Evolutionary conservation across 257 asterid species (phyloP).

Genomic region (Lavandula angustifolia): DNA sequence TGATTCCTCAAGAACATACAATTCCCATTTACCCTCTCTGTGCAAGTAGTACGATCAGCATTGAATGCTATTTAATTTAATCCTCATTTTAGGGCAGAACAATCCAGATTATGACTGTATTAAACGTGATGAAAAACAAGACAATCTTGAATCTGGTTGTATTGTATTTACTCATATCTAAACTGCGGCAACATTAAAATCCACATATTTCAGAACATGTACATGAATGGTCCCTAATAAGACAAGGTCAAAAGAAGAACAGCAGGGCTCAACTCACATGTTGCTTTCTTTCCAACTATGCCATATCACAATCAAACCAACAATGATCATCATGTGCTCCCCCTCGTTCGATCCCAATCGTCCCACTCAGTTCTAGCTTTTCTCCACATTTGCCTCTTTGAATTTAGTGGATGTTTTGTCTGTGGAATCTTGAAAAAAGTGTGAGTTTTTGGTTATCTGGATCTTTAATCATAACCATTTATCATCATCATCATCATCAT

Average conservation of each 20-base stretch:
- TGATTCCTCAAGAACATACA: background rate
- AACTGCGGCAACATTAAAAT: slow-evolving; percentile 23
- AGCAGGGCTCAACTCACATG: slow-evolving; percentile 32
- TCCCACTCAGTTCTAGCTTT: background rate
- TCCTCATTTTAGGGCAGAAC: slow-evolving; percentile 13
- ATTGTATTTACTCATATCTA: background rate
- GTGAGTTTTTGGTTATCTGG: too few species aligned
- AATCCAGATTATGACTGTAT: background rate
- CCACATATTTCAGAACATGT: slow-evolving; percentile 4
- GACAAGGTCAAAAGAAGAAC: slow-evolving; percentile 31
- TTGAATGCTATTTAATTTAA: slow-evolving; percentile 3
- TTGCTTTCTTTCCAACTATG: slow-evolving; percentile 54
- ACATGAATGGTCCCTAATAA: slow-evolving; percentile 42
- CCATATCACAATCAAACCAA: slow-evolving; percentile 34
- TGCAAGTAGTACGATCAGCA: slow-evolving; percentile 6
- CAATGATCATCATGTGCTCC: slow-evolving; percentile 44
- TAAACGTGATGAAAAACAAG: background rate
- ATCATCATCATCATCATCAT: too few species aligned
- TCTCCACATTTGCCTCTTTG: background rate
- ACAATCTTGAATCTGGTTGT: background rate
- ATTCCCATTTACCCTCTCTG: background rate
- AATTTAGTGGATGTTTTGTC: background rate
- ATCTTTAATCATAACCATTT: too few species aligned
- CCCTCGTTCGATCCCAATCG: slow-evolving; percentile 37
- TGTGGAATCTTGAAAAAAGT: background rate